These are phyloP conservation scores for Fusarium albosuccineum DNA, from an alignment of 2,329 filamentous ascomycete genomes.

Conservation along the genomic window DNA sequence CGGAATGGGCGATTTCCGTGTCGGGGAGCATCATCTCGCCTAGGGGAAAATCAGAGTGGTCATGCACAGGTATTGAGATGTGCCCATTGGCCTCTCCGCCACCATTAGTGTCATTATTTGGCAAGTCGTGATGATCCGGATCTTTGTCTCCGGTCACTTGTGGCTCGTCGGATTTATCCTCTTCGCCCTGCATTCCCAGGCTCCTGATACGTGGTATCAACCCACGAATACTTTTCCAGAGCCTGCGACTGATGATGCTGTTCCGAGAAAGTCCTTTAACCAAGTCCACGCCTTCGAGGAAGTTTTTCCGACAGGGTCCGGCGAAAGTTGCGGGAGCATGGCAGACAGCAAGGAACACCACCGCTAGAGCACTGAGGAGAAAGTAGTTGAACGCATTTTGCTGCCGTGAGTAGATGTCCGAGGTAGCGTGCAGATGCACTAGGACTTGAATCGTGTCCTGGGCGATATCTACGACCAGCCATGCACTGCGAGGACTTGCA, in stretches of 20 bases:
- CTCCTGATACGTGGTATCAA: constrained; percentile 50
- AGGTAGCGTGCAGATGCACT: constrained; percentile 45
- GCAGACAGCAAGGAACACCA: constrained; percentile 54
- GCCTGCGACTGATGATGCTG: constrained; percentile 49
- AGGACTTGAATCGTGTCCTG: constrained; percentile 48
- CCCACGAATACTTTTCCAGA: constrained; percentile 54
- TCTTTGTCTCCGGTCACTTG: not conserved
- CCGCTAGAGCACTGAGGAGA: constrained; percentile 47
- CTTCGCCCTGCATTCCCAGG: constrained; percentile 40
- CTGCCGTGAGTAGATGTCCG: constrained; percentile 47
- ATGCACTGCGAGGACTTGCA: constrained; percentile 51
- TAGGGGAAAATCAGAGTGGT: not conserved
- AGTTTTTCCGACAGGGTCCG: constrained; percentile 50
- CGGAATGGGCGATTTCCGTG: constrained; percentile 24
- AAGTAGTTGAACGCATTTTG: constrained; percentile 49
- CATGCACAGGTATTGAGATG: not conserved
- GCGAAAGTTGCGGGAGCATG: constrained; percentile 59
- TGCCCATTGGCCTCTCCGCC: not conserved
- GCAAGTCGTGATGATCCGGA: not conserved
- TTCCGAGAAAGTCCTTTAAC: constrained; percentile 51
- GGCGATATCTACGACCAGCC: constrained; percentile 53
- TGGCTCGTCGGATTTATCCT: not conserved
- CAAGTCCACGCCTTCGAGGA: constrained; percentile 50
- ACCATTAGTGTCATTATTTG: not conserved
- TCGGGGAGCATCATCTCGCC: constrained; percentile 33